A percentile compares a stretch with the other conserved stretches of the same genome.
These are phyloP conservation scores for Neurospora sp. DNA, from an alignment of 2,329 filamentous ascomycete genomes.

Conservation along the genomic window DNA sequence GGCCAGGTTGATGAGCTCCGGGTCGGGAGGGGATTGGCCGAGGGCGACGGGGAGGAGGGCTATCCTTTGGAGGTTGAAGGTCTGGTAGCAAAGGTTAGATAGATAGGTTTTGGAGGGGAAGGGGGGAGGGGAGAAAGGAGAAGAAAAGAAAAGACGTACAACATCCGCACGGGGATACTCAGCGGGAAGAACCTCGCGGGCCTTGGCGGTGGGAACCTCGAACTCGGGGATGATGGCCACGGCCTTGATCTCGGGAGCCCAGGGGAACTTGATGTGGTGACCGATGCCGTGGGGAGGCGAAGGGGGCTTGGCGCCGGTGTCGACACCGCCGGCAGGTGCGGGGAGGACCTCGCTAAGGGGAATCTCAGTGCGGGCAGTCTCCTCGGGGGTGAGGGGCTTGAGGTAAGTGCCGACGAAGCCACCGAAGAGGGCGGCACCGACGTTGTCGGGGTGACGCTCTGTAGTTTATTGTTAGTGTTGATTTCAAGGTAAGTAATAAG, in stretches of 20 bases:
- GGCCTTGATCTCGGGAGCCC: constrained; percentile 92
- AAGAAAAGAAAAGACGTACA: constrained; percentile 39
- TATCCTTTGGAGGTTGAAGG: constrained; percentile 90
- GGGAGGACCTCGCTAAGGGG: constrained; percentile 90
- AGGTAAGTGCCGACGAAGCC: constrained; percentile 96
- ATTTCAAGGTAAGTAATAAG: too few species aligned
- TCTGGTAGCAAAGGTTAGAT: constrained; percentile 28
- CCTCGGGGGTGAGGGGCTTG: constrained; percentile 81
- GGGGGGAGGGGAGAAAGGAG: not conserved
- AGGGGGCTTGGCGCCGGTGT: constrained; percentile 79
- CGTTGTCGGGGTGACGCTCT: constrained; percentile 87
- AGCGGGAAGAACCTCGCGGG: constrained; percentile 73
- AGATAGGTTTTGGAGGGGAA: constrained; percentile 8
- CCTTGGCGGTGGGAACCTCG: constrained; percentile 87
- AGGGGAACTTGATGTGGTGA: constrained; percentile 91
- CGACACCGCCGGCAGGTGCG: constrained; percentile 77
- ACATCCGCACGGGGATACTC: constrained; percentile 74
- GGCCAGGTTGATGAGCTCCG: constrained; percentile 88
- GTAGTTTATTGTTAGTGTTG: constrained; percentile 16
- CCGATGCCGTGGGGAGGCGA: constrained; percentile 87
- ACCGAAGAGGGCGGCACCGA: constrained; percentile 88
- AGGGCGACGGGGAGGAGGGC: constrained; percentile 83
- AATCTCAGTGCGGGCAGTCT: constrained; percentile 84
- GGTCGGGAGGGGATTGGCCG: constrained; percentile 79
- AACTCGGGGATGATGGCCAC: constrained; percentile 95